Evolutionary conservation across 306 rosid species (phyloP).

Genomic region (Malus domestica): ASM211411v1 NC_041790.1:32482001-32482500

Average conservation of each 20-base stretch:
- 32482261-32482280: slow-evolving; percentile 49
- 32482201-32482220: slow-evolving; percentile 70
- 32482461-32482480: neutral
- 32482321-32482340: neutral
- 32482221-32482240: slow-evolving; percentile 89
- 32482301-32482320: slow-evolving; percentile 6
- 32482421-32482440: neutral
- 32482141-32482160: slow-evolving; percentile 95
- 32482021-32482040: slow-evolving; percentile 95
- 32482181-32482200: slow-evolving; percentile 81
- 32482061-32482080: slow-evolving; percentile 90
- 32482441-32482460: neutral
- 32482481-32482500: neutral
- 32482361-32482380: neutral
- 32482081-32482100: slow-evolving; percentile 99
- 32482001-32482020: slow-evolving; percentile 55
- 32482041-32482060: slow-evolving; percentile 81
- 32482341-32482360: neutral
- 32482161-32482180: slow-evolving; percentile 94
- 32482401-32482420: neutral
- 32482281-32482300: slow-evolving; percentile 10
- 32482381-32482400: neutral
- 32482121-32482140: slow-evolving; percentile 99
- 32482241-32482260: slow-evolving; percentile 98
- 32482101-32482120: slow-evolving; percentile 76